Conservation (phyloP, 805 yeast species). For the Saccharomyces jurei region DNA sequence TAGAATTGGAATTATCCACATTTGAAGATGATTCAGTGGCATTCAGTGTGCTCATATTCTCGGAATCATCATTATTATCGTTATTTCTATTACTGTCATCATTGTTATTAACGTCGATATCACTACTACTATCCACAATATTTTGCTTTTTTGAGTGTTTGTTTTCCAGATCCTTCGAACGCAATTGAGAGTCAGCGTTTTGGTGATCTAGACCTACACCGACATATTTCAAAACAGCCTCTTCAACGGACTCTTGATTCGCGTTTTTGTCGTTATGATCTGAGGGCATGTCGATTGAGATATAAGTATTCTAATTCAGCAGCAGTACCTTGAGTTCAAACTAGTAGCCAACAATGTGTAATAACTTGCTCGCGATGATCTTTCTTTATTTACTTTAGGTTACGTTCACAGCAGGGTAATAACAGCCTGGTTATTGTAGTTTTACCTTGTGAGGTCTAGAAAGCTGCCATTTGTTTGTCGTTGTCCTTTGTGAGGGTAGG, state of each 20-base stretch:
- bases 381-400: neutral
- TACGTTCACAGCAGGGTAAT: neutral
- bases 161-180: neutral
- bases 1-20: conserved; percentile 1
- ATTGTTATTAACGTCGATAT: neutral
- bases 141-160: conserved; percentile 9
- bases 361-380: neutral
- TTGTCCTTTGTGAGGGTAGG: neutral
- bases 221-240: conserved; percentile 62
- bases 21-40: neutral
- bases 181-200: conserved; percentile 5
- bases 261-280: neutral
- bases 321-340: conserved; percentile 1
- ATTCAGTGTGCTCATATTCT: conserved; percentile 2
- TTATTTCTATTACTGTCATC: conserved; percentile 25
- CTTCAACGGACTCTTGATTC: conserved; percentile 45
- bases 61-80: neutral
- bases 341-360: neutral
- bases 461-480: neutral
- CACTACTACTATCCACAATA: conserved; percentile 9
- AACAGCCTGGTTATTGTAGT: neutral
- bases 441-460: neutral
- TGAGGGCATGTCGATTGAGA: neutral
- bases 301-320: conserved; percentile 1
- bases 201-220: conserved; percentile 46